These are phyloP conservation scores for Lactifluus echinatus DNA, from an alignment of 768 basidiomycete species.

Conservation along the genomic window DNA sequence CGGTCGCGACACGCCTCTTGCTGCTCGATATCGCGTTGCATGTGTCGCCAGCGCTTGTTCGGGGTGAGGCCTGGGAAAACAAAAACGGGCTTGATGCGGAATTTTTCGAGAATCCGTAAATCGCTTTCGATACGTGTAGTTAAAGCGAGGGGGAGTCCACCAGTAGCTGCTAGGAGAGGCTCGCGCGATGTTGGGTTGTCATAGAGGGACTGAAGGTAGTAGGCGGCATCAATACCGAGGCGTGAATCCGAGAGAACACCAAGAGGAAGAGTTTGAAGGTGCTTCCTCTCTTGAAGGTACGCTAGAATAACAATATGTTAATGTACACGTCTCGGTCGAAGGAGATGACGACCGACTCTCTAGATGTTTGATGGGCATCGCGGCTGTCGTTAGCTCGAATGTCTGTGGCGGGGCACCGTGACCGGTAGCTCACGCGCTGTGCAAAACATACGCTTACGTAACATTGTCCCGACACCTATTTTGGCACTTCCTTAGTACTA, in stretches of 20 bases:
- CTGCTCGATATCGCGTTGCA: constrained; percentile 40
- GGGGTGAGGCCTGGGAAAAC: constrained; percentile 88
- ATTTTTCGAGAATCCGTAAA: constrained; percentile 80
- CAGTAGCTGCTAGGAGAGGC: constrained; percentile 88
- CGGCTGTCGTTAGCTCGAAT: constrained; percentile 1
- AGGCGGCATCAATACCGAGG: constrained; percentile 92
- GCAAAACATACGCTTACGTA: constrained; percentile 14
- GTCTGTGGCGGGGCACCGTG: constrained; percentile 6
- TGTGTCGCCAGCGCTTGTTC: constrained; percentile 61
- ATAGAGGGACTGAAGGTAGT: constrained; percentile 75
- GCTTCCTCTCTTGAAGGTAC: constrained; percentile 82
- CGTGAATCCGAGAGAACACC: constrained; percentile 81
- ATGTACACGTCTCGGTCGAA: neutral
- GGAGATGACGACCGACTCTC: constrained; percentile 48
- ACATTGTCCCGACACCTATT: neutral
- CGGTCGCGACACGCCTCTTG: constrained; percentile 66
- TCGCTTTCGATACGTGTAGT: constrained; percentile 85
- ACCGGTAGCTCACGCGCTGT: neutral
- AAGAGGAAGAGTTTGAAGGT: constrained; percentile 74
- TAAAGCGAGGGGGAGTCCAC: constrained; percentile 86
- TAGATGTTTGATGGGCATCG: constrained; percentile 77
- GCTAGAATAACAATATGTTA: constrained; percentile 33
- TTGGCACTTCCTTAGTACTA: too few relatives aligned
- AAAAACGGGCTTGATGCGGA: constrained; percentile 96
- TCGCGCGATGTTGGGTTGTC: constrained; percentile 74